These are phyloP conservation scores for Ilyonectria robusta DNA, from an alignment of 2,329 filamentous ascomycete species.

Conservation along the genomic window DNA sequence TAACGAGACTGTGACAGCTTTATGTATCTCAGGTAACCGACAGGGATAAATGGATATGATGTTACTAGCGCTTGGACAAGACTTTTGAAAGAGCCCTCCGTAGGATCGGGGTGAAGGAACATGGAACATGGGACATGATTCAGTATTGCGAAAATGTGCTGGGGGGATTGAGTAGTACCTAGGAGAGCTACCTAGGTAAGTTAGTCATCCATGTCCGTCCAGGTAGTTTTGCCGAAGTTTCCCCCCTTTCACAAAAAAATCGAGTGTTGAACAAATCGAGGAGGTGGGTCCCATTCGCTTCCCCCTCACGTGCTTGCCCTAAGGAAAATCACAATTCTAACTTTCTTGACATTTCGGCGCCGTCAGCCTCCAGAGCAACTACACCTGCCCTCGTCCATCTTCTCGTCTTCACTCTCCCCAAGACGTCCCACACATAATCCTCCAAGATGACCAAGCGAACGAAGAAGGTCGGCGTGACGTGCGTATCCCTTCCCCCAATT, in stretches of 20 bases:
- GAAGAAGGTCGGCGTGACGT: conserved; percentile 96
- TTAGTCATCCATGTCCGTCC: background rate
- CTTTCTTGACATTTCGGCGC: conserved; percentile 51
- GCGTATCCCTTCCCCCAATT: conserved; percentile 48
- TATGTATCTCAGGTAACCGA: too few species aligned
- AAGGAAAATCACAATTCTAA: conserved; percentile 59
- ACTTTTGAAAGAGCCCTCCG: too few species aligned
- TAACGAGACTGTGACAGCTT: too few species aligned
- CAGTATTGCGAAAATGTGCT: background rate
- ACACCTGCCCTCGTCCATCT: conserved; percentile 50
- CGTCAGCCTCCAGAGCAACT: conserved; percentile 50
- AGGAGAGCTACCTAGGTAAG: background rate
- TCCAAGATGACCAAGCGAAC: conserved; percentile 95
- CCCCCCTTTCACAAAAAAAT: conserved; percentile 54
- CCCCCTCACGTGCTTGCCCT: conserved; percentile 59
- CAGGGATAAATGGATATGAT: too few species aligned
- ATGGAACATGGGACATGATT: conserved; percentile 8
- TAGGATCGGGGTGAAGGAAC: background rate
- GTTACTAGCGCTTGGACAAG: too few species aligned
- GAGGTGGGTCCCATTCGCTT: conserved; percentile 46
- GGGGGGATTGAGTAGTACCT: background rate
- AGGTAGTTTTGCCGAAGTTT: conserved; percentile 73
- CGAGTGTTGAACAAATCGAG: conserved; percentile 17
- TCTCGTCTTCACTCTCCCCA: conserved; percentile 52
- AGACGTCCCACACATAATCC: conserved; percentile 56